Percentiles rank a stretch among this genome's conserved stretches.
Evolutionary conservation across 768 basidiomycete species (phyloP).

Genomic region (Boletus reticuloceps): DNA sequence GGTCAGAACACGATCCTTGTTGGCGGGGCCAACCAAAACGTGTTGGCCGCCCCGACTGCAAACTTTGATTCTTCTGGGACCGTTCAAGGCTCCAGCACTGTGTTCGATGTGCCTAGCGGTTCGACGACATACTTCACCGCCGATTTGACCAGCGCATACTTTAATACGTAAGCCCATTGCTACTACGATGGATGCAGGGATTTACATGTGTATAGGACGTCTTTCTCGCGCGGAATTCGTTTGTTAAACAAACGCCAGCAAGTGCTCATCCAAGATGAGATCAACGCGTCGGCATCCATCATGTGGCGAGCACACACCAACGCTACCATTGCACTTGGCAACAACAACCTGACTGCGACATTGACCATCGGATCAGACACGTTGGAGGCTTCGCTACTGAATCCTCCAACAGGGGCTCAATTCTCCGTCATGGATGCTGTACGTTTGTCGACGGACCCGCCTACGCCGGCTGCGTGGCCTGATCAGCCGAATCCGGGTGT

Average conservation of each 20-base stretch:
- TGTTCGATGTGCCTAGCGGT: slow-evolving; percentile 52
- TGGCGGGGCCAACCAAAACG: slow-evolving; percentile 74
- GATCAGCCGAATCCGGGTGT: slow-evolving; percentile 81
- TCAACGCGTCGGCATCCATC: slow-evolving; percentile 53
- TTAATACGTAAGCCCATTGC: slow-evolving; percentile 53
- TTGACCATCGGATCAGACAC: slow-evolving; percentile 69
- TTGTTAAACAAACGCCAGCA: slow-evolving; percentile 80
- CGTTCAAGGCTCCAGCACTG: slow-evolving; percentile 83
- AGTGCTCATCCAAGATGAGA: slow-evolving; percentile 92
- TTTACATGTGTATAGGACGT: slow-evolving; percentile 43
- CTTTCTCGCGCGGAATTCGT: slow-evolving; percentile 83
- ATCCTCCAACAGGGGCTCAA: slow-evolving; percentile 59
- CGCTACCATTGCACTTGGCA: slow-evolving; percentile 64
- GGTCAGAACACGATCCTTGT: slow-evolving; percentile 95
- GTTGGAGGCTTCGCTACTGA: slow-evolving; percentile 63
- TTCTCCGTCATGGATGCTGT: slow-evolving; percentile 57
- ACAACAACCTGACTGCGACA: slow-evolving; percentile 65
- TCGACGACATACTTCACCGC: slow-evolving; percentile 84
- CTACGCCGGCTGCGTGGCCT: slow-evolving; percentile 51
- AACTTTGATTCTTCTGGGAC: slow-evolving; percentile 56
- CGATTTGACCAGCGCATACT: slow-evolving; percentile 77
- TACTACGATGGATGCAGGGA: not conserved
- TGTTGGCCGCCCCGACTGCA: slow-evolving; percentile 57
- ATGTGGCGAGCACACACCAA: slow-evolving; percentile 98
- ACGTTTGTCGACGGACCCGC: slow-evolving; percentile 59